Evolutionary conservation across 805 yeast species (phyloP).

Genomic region (Kodamaea kaohsiungensis): DNA sequence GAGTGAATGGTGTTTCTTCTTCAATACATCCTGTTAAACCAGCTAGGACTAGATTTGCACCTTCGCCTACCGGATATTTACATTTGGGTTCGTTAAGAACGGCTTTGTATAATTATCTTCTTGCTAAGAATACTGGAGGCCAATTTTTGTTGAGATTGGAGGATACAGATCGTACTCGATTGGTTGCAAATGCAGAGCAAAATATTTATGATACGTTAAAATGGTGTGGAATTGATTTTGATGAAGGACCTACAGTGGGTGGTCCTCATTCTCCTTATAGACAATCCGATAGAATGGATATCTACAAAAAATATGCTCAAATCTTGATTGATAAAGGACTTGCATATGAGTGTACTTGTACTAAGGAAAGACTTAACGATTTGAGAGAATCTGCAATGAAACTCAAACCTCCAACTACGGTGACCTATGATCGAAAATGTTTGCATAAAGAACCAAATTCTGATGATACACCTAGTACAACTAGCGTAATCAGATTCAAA

Average conservation of each 20-base stretch:
- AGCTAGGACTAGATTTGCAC: conserved; percentile 91
- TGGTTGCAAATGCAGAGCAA: conserved; percentile 80
- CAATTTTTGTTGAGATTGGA: conserved; percentile 80
- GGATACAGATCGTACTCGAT: conserved; percentile 86
- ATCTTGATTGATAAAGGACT: conserved; percentile 58
- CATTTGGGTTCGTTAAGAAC: conserved; percentile 94
- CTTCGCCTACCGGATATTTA: conserved; percentile 95
- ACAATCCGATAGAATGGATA: conserved; percentile 75
- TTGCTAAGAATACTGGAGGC: conserved; percentile 81
- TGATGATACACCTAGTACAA: conserved; percentile 18
- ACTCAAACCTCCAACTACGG: conserved; percentile 86
- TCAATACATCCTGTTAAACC: conserved; percentile 33
- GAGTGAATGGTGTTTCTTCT: not conserved
- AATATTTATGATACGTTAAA: conserved; percentile 71
- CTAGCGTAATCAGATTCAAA: conserved; percentile 64
- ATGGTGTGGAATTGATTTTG: conserved; percentile 77
- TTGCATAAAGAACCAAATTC: conserved; percentile 31
- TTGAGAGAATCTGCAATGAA: conserved; percentile 72
- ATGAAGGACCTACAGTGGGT: conserved; percentile 76
- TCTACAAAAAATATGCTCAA: conserved; percentile 64
- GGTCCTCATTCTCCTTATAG: conserved; percentile 72
- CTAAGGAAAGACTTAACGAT: conserved; percentile 69
- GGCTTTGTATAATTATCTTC: conserved; percentile 82
- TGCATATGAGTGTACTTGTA: conserved; percentile 87
- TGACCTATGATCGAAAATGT: conserved; percentile 88